phyloP scores from a whole-genome alignment of 495 filamentous ascomycete genomes.

The Amorphotheca resinae region DNA sequence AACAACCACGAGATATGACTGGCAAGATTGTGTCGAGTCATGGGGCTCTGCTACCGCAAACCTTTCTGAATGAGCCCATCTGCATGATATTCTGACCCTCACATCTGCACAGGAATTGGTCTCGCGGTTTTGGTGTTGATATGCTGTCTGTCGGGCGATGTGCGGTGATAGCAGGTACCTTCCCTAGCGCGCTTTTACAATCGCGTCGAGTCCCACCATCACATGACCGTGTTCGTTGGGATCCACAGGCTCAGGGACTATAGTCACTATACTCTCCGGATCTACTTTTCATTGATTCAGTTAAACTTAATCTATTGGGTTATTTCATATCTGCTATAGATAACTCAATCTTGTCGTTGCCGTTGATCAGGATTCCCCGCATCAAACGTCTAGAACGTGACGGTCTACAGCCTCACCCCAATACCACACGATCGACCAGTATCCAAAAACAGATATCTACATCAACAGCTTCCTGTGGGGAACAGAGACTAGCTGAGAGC shows the following conservation, averaged over 20 bases:
- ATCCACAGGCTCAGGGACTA: background rate
- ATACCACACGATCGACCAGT: no score
- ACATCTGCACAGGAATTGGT: background rate
- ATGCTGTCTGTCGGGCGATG: background rate
- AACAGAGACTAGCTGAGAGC: no score
- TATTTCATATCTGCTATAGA: background rate
- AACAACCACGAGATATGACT: slow-evolving; percentile 49
- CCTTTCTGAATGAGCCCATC: slow-evolving; percentile 10
- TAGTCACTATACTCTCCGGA: background rate
- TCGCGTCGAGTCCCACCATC: background rate
- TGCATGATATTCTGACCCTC: slow-evolving; percentile 5
- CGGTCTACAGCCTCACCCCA: no score
- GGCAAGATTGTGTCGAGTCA: slow-evolving; percentile 54
- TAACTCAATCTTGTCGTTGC: no score
- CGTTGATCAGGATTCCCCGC: no score
- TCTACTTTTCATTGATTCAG: background rate
- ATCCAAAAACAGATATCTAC: no score
- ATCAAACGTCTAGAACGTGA: no score
- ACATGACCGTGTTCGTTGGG: background rate
- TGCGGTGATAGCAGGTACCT: no score
- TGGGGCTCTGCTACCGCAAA: slow-evolving; percentile 24
- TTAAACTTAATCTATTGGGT: background rate
- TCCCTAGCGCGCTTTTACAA: background rate
- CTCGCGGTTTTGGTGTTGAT: no score
- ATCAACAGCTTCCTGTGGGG: no score